Percentiles rank a stretch among this genome's conserved stretches.
Conservation (phyloP, 2,329 filamentous ascomycete species). For the Akanthomyces dipterigenus region DNA sequence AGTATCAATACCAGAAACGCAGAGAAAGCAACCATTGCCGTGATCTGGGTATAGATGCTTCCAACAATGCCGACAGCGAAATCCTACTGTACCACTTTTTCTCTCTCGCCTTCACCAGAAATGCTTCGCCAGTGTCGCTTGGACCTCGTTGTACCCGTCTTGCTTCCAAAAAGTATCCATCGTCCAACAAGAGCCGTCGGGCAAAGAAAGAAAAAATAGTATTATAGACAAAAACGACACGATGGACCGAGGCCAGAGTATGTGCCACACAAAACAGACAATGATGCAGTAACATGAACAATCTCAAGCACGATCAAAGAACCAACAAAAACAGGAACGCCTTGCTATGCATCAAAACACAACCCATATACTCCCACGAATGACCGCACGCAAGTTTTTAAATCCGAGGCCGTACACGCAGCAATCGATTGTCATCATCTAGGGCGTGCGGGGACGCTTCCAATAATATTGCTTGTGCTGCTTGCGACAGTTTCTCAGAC, state of each 20-base stretch:
- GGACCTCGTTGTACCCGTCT: neutral
- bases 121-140: neutral
- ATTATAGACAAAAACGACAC: neutral
- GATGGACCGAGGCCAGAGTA: neutral
- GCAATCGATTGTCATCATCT: constrained; percentile 13
- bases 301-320: neutral
- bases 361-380: neutral
- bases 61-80: neutral
- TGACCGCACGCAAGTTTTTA: neutral
- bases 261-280: neutral
- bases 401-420: neutral
- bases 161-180: neutral
- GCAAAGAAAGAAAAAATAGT: neutral
- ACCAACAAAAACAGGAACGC: constrained; percentile 1
- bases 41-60: neutral
- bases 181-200: neutral
- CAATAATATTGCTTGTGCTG: constrained; percentile 86
- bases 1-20: neutral
- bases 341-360: constrained; percentile 9
- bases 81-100: neutral
- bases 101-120: neutral
- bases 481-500: constrained; percentile 82
- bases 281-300: neutral
- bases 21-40: neutral
- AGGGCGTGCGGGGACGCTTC: constrained; percentile 58